phyloP scores from a whole-genome alignment of 192 early-diverging fungal species.

The Backusella tarrabulga region DNA sequence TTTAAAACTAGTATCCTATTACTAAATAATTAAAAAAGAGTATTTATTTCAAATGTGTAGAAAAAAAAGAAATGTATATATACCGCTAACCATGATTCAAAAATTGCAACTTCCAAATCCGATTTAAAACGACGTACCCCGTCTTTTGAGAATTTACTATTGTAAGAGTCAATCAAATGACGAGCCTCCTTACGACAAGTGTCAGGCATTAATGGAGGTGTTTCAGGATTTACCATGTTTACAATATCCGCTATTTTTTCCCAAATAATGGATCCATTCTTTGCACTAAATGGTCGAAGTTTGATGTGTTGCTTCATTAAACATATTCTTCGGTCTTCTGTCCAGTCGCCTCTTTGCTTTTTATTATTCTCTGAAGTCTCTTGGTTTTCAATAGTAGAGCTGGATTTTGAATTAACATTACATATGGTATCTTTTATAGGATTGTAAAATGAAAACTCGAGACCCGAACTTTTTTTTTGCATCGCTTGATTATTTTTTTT shows the following conservation, averaged over 20 bases:
- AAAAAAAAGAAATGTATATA: not conserved
- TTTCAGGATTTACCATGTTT: not conserved
- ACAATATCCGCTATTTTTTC: not conserved
- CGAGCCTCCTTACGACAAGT: not conserved
- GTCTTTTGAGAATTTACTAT: not conserved
- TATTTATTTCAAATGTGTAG: not conserved
- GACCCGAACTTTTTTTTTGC: not conserved
- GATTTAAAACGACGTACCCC: not conserved
- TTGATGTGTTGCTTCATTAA: not conserved
- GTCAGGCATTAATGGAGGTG: not conserved
- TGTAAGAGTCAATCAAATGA: not conserved
- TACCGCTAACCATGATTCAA: constrained; percentile 3
- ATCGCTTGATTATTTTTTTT: not conserved
- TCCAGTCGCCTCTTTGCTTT: not conserved
- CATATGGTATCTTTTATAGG: not conserved
- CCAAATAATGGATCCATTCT: not conserved
- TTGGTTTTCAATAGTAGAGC: not conserved
- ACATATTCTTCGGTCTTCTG: not conserved
- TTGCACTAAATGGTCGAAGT: not conserved
- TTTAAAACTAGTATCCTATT: not conserved
- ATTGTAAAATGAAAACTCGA: not conserved
- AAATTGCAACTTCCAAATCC: not conserved
- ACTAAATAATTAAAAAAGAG: not conserved
- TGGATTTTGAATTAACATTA: not conserved
- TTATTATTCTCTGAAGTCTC: not conserved